Percentiles rank a stretch among this genome's conserved stretches.
These are phyloP conservation scores for Paxillus involutus DNA, from an alignment of 768 basidiomycete species.

Conservation along the genomic window DNA sequence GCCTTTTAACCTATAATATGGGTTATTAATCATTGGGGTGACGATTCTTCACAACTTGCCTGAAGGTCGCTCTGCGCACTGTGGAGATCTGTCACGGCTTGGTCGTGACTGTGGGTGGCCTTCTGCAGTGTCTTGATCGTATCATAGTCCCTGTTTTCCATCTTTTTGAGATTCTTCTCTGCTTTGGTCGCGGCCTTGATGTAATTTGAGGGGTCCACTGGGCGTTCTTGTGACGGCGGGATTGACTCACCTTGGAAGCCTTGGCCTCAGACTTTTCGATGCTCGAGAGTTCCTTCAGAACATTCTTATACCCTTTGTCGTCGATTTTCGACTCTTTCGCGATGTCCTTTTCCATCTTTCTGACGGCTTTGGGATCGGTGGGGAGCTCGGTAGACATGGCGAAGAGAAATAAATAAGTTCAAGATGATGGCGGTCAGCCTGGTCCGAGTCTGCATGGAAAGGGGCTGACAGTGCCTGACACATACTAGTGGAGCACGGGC, in stretches of 20 bases:
- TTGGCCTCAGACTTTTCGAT: constrained; percentile 55
- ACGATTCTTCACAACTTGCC: constrained; percentile 26
- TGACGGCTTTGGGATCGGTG: constrained; percentile 28
- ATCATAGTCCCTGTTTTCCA: constrained; percentile 50
- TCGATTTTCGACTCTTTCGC: constrained; percentile 53
- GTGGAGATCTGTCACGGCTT: constrained; percentile 41
- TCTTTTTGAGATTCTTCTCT: constrained; percentile 45
- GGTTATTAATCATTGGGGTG: neutral
- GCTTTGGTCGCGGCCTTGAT: constrained; percentile 46
- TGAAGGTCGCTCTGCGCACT: constrained; percentile 45
- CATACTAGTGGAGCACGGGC: no score
- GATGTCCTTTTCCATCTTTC: constrained; percentile 45
- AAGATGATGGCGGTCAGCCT: neutral
- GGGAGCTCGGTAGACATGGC: constrained; percentile 24
- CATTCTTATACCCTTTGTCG: constrained; percentile 47
- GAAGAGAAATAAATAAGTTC: neutral
- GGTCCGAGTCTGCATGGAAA: neutral
- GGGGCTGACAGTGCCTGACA: no score
- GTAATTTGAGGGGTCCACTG: neutral
- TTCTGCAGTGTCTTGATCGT: constrained; percentile 50
- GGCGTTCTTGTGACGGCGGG: neutral
- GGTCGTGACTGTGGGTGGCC: constrained; percentile 52
- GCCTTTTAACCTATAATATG: constrained; percentile 23
- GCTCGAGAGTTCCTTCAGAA: constrained; percentile 51
- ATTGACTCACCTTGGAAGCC: constrained; percentile 45